Evolutionary conservation across 176 grass and related monocot genomes (phyloP), one percentile per base, ranked within the genome.

Genomic region (Carex myosuroides): DNA sequence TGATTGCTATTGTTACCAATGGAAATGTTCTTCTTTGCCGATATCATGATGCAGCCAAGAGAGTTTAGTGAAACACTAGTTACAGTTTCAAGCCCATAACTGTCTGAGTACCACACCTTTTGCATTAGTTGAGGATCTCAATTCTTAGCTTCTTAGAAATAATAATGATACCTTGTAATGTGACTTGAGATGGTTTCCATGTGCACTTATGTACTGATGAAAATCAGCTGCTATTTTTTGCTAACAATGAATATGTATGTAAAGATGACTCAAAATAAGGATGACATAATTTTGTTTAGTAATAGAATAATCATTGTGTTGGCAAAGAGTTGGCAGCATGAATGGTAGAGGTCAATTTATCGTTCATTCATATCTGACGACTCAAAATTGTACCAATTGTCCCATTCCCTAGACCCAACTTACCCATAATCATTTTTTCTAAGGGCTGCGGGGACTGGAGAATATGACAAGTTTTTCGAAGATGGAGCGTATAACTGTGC

Each of bases 391-490:
- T 29, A 29, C 29, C 29, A 29, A 29, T 29, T 1, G 29, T 29
- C 29, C 29, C 29, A 29, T 29, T 29, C 29, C 29, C 29, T 29
- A 29, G 29, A 29, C 29, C 29, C 1, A 29, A 29, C 29, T 29
- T 29, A 29, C 1, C 29, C 29, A 29, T 29, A 9, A 73, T 16
- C 22, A 39, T 76, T 50, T 73, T 61, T 61, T 13, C 72, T 60
- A 84, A 97, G 91, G 86, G 80, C 79, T 42, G 60, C 84, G 0
- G 89, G 91, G 82, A 94, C 89, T 4, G 94, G 94, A 13, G 71
- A 97, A 67, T 97, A 94, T 81, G 86, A 97, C 71, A 97, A 97
- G 88, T 90, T 94, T 66, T 92, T 69, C 0, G 48, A 65, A 8
- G 89, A 88, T 0, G 94, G 94, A 2, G 82, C 86, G 14, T 97